Percentiles rank a stretch among this genome's conserved stretches.
These are phyloP conservation scores for Globisporangium splendens DNA, from an alignment of 352 stramenopile species.

Conservation along the genomic window DNA sequence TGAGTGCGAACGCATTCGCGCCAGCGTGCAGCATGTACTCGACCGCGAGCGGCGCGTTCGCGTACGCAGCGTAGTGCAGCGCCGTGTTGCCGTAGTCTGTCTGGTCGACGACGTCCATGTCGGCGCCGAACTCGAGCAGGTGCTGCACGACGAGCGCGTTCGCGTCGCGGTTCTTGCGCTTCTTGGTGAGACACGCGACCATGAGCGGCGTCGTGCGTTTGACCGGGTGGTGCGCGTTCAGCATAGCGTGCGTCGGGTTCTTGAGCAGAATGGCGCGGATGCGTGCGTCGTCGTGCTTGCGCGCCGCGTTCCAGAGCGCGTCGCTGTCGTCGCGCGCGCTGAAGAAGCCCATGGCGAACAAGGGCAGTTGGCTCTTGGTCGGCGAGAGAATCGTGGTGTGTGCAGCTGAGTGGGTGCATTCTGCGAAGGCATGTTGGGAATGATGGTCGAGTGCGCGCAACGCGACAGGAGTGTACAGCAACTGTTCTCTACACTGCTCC, in stretches of 20 bases:
- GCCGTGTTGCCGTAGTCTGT: slow-evolving; percentile 49
- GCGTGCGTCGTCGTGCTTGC: slow-evolving; percentile 13
- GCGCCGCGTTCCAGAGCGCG: slow-evolving; percentile 16
- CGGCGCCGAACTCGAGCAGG: slow-evolving; percentile 57
- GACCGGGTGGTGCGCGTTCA: slow-evolving; percentile 41
- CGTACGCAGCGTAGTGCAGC: slow-evolving; percentile 62
- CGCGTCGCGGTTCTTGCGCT: slow-evolving; percentile 8
- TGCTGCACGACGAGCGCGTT: slow-evolving; percentile 34
- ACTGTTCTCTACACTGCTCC: too few relatives aligned
- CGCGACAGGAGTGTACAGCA: too few relatives aligned
- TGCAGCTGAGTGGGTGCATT: background rate
- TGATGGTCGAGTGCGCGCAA: too few relatives aligned
- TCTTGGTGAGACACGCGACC: slow-evolving; percentile 46
- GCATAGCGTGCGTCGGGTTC: slow-evolving; percentile 4
- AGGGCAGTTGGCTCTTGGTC: background rate
- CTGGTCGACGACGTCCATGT: slow-evolving; percentile 33
- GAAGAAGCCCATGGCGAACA: slow-evolving; percentile 5
- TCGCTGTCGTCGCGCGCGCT: slow-evolving; percentile 4
- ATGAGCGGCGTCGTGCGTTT: slow-evolving; percentile 69
- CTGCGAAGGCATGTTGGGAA: too few relatives aligned
- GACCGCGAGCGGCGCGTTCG: slow-evolving; percentile 42
- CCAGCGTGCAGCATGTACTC: slow-evolving; percentile 53
- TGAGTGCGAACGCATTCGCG: slow-evolving; percentile 43
- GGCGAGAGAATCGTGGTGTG: background rate
- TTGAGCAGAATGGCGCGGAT: slow-evolving; percentile 12